Base-by-base conservation (phyloP, 2,329 filamentous ascomycete genomes). In the Leptographium wingfieldii region DNA sequence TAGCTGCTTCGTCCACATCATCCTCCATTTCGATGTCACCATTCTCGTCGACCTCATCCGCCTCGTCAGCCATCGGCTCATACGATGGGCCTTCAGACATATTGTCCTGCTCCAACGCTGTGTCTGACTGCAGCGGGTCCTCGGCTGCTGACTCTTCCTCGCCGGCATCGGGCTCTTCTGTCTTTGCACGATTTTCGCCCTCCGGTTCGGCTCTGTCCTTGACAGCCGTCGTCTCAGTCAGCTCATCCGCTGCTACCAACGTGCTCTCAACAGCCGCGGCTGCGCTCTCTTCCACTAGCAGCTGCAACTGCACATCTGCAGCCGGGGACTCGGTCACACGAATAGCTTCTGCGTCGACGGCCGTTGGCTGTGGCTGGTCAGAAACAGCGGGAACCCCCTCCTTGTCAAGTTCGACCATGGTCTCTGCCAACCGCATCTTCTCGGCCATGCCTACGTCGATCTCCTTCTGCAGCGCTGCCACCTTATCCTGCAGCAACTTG, bases 391-490 rank as follows among this genome's bases (percentile, higher is more conserved):
- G 19, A 33, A 27, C 19, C 29, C 56, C 60, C 57, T 72, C 72
- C n/a, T 70, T 68, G 31, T 72, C 70, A 16, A 79, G 72, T 16
- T 65, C 62, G 10, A 70, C 67, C 58, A 70, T 65, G 58, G 73
- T 69, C 16, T 67, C 65, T 4, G 66, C 66, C 59, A 74, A 63
- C 60, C 65, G 67, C 59, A 65, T 66, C 62, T 69, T 69, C 59
- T 74, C 70, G 14, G 69, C 70, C 25, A 71, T 58, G 57, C 65
- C 67, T 1, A 66, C 68, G 29, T 73, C 69, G 19, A 77, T 70
- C 61, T 82, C 80, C 29, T 73, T 73, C 66, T 81, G 72, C 43
- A 83, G 73, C 22, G 72, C 74, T 25, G 72, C 71, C 27, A 79
- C 71, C 66, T 81, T 74, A 5, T 76, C 74, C 61, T 77, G 72